A percentile compares a stretch with the other conserved stretches of the same genome.
phyloP scores from a whole-genome alignment of 1,284 basidiomycete genomes.

The Melampsora occidentalis region DNA sequence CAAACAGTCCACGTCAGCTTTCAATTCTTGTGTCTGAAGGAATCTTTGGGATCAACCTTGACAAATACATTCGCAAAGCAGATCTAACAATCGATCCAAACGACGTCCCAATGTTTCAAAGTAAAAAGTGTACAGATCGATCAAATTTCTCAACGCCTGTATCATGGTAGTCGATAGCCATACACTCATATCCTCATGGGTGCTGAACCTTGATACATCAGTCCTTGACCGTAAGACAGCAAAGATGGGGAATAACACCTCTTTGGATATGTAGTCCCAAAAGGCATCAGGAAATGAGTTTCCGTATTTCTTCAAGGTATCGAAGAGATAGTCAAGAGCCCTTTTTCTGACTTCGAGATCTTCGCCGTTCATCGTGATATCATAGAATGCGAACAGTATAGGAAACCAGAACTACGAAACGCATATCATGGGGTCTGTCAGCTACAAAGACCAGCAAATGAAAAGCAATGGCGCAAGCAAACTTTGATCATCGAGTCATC shows the following conservation, averaged over 20 bases:
- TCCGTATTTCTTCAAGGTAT: conserved; percentile 87
- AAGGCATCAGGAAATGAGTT: conserved; percentile 82
- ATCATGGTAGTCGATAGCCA: conserved; percentile 99
- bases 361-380: conserved; percentile 99
- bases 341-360: conserved; percentile 96
- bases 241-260: conserved; percentile 97
- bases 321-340: conserved; percentile 91
- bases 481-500: conserved; percentile 79
- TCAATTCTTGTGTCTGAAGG: not conserved
- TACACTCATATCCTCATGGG: conserved; percentile 98
- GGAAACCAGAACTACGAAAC: conserved; percentile 79
- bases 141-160: conserved; percentile 89
- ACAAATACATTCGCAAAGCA: conserved; percentile 95
- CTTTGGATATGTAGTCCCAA: conserved; percentile 96
- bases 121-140: conserved; percentile 94
- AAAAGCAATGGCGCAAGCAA: not conserved
- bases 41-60: conserved; percentile 68
- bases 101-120: conserved; percentile 87
- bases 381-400: conserved; percentile 92
- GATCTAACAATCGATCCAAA: conserved; percentile 84
- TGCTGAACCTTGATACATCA: conserved; percentile 86
- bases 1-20: not conserved
- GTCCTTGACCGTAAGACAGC: conserved; percentile 78
- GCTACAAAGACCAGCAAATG: not conserved
- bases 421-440: conserved; percentile 27